Evolutionary conservation across 2,329 filamentous ascomycete genomes (phyloP), one percentile per base, ranked within the genome.

Genomic region (Zelopaecilomyces penicillatus): DNA sequence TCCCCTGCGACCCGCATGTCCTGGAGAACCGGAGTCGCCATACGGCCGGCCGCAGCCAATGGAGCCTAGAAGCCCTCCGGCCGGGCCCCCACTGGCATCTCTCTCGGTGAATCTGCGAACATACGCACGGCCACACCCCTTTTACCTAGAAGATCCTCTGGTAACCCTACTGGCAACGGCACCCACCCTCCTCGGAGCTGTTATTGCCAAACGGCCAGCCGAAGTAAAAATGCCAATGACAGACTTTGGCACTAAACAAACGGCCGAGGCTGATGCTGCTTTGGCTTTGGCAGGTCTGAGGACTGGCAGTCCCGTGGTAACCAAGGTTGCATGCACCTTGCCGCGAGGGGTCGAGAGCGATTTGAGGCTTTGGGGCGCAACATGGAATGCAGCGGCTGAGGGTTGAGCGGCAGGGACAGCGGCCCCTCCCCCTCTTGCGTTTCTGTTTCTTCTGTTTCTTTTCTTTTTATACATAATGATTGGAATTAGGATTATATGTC

Each of bases 41-140:
- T 57, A 49, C 28, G 52, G 52, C 8, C 53, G 56, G 30, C 58
- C 54, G 4, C 45, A 49, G 36, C 53, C 60, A 4, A 47, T 65
- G 39, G 64, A 65, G 47, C 62, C 62, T 1, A 49, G 30, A 10
- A 59, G 52, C 27, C 52, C 54, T 5, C 54, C 55, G 0, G 40
- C 52, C 0, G 61, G 61, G 3, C 49, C 32, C 19, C 58, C 61
- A 3, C 46, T 65, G 5, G 41, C 54, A 10, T 53, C 56, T 1
- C 52, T 65, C 29, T 65, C 63, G 11, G 51, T 56, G 8, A 65
- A 65, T 38, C 42, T 60, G 46, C 55, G 59, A 3, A 31, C 39
- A 9, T 56, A 53, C 32, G 47, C 47, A 6, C 52, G 45, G 29
- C 45, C 45, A 19, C 50, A 61, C 5, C 47, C 54, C 4, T 57